Evolutionary conservation across 345 rosid genomes (phyloP), one percentile per base, ranked within the genome.

Genomic region (Pugionium cornutum): DNA sequence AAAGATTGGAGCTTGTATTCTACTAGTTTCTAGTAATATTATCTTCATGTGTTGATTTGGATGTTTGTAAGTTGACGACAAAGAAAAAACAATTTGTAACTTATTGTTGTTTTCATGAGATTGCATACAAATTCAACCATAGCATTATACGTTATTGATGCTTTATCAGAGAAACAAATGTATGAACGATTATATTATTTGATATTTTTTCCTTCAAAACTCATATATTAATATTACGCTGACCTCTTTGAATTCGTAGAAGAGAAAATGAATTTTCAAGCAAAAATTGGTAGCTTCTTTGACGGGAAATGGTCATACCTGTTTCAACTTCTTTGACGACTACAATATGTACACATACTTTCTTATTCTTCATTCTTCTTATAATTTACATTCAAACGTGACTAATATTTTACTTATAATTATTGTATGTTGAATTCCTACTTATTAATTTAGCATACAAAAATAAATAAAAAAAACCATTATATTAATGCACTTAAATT

Each of bases 251-350:
- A 69, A 44, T 58, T 63, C 70, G 45, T 28, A 32, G 11, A 7
- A 4, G 61, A 65, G 42, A 30, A 58, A 28, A 58, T 11, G 27
- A 66, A 51, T 50, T 35, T 59, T 72, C 76, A 72, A 55, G 55
- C 7, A 51, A 37, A 8, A 7, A 37, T 48, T 3, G 43, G 28
- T 64, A 57, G 65, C 76, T 73, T 45, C 36, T 73, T 73, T 73
- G 76, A 73, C 76, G 76, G 71, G 76, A 66, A 44, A 73, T 66
- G 65, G 76, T 71, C 69, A 64, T 55, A 72, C 39, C 31, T 44
- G 45, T 49, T 72, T 72, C 65, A 64, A 18, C 18, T 18, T 18
- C 18, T 18, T 18, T 18, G 18, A 49, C 28, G 65, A 72, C 75
- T 56, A 48, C 9, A 27, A 5, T 46, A 10, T 26, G 53, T 45